Evolutionary conservation across 495 filamentous ascomycete species (phyloP), one percentile per base, ranked within the genome.

Genomic region (Podospora didyma): DNA sequence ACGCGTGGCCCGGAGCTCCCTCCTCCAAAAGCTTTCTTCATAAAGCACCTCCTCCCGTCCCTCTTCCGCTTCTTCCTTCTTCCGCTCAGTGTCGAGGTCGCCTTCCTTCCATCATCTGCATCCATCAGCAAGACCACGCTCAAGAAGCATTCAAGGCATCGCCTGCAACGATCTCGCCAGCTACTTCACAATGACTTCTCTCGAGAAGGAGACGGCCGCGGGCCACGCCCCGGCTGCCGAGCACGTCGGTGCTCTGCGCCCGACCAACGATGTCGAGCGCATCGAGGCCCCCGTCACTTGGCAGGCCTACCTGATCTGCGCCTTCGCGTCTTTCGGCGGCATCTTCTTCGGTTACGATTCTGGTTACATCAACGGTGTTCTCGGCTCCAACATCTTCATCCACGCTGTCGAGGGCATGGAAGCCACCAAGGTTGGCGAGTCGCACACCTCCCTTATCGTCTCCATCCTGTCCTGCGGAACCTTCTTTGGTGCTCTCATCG

Each of bases 381-480:
- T 80, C 53, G 82, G 66, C 50, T 80, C 83, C 73, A 31, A 67
- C 51, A 69, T 75, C 66, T 80, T 82, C 70, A 74, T 75, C 57
- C 22, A 73, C 16, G 65, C 72, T 39, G 74, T 80, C 64, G 75
- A 77, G 62, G 59, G 62, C 53, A 1, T 21, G 60, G 48, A 16
- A 54, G 59, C 55, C 57, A 57, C 46, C 3, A 58, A n/a, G 7
- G 42, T 78, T 41, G 62, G 49, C 7, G 63, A 70, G 21, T 63
- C 61, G 17, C 52, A 76, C 63, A 80, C 82, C 60, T 85, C 83
- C 6, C 77, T 89, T 28, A 88, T 88, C 62, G 84, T 84, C 59
- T 88, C 86, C 24, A 88, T 90, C 62, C 79, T 89, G 20, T 89
- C 87, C 24, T 80, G 78, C 62, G 87, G 87, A 63, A 90, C 87